Evolutionary conservation across 768 basidiomycete genomes (phyloP).

Genomic region (Leccinum incarnatum): DNA sequence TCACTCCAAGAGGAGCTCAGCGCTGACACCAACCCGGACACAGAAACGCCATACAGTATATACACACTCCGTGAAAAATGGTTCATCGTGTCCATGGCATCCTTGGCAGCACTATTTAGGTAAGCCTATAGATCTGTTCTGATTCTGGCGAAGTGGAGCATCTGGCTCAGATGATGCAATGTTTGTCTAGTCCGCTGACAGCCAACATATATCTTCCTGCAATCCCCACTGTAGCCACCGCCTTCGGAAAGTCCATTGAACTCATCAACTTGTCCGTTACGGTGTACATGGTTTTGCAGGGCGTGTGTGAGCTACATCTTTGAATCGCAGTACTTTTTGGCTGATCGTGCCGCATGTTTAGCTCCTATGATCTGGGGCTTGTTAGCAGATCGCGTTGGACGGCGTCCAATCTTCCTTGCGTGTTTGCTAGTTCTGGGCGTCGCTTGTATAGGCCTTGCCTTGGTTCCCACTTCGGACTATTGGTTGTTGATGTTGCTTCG

Average conservation of each 20-base stretch:
- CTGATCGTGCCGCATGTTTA: slow-evolving; percentile 19
- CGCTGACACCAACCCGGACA: neutral
- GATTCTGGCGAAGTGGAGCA: neutral
- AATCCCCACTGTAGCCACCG: slow-evolving; percentile 60
- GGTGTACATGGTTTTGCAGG: slow-evolving; percentile 53
- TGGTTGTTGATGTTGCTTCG: slow-evolving; percentile 81
- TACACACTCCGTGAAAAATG: slow-evolving; percentile 62
- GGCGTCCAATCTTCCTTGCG: slow-evolving; percentile 59
- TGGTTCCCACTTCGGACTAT: slow-evolving; percentile 57
- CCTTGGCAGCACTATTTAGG: slow-evolving; percentile 66
- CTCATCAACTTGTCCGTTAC: slow-evolving; percentile 78
- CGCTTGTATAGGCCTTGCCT: slow-evolving; percentile 63
- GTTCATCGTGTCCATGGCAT: slow-evolving; percentile 63
- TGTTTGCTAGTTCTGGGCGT: slow-evolving; percentile 62
- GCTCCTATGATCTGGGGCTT: slow-evolving; percentile 63
- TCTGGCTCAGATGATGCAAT: neutral
- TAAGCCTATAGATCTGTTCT: slow-evolving; percentile 10
- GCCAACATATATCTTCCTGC: slow-evolving; percentile 80
- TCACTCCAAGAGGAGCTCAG: neutral
- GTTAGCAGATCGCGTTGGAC: slow-evolving; percentile 62
- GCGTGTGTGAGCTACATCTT: slow-evolving; percentile 36
- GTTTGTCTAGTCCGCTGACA: slow-evolving; percentile 54
- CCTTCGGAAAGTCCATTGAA: slow-evolving; percentile 62
- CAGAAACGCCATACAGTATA: slow-evolving; percentile 39
- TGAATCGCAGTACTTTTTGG: neutral